phyloP scores from a whole-genome alignment of 495 filamentous ascomycete species.

The Aspergillus egyptiacus region DNA sequence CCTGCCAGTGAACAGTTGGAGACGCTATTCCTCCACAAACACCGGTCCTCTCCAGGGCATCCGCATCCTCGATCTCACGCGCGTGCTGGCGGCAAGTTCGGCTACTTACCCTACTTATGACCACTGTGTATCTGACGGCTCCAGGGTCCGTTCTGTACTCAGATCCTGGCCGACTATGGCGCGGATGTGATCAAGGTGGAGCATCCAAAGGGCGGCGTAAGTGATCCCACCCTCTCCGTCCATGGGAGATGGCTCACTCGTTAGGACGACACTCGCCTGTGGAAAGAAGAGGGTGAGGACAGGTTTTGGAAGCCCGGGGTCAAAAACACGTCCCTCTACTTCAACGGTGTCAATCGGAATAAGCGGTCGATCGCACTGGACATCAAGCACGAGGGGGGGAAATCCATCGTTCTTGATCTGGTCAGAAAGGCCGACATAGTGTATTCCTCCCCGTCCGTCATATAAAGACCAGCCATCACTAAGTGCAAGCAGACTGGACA shows the following conservation, averaged over 20 bases:
- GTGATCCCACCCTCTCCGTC: not conserved
- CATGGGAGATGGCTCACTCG: not conserved
- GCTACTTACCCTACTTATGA: not conserved
- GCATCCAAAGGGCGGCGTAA: slow-evolving; percentile 67
- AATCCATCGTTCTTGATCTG: slow-evolving; percentile 67
- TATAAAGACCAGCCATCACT: not conserved
- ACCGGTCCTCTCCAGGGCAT: slow-evolving; percentile 60
- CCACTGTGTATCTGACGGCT: not conserved
- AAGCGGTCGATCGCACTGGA: slow-evolving; percentile 66
- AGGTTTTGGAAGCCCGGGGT: not conserved
- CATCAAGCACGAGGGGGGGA: slow-evolving; percentile 65
- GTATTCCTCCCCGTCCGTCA: not conserved
- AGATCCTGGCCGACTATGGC: slow-evolving; percentile 87
- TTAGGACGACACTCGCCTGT: not conserved
- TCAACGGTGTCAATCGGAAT: slow-evolving; percentile 61
- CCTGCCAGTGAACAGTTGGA: no score
- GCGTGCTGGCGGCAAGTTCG: slow-evolving; percentile 74
- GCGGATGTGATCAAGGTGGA: slow-evolving; percentile 91
- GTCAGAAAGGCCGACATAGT: slow-evolving; percentile 72
- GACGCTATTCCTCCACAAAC: not conserved
- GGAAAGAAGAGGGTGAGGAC: slow-evolving; percentile 68
- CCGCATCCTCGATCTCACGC: slow-evolving; percentile 78
- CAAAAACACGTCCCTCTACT: not conserved
- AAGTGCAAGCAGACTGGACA: slow-evolving; percentile 60
- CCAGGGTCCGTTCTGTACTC: slow-evolving; percentile 74